phyloP scores from a whole-genome alignment of 495 filamentous ascomycete genomes.

The Rhypophila decipiens region DNA sequence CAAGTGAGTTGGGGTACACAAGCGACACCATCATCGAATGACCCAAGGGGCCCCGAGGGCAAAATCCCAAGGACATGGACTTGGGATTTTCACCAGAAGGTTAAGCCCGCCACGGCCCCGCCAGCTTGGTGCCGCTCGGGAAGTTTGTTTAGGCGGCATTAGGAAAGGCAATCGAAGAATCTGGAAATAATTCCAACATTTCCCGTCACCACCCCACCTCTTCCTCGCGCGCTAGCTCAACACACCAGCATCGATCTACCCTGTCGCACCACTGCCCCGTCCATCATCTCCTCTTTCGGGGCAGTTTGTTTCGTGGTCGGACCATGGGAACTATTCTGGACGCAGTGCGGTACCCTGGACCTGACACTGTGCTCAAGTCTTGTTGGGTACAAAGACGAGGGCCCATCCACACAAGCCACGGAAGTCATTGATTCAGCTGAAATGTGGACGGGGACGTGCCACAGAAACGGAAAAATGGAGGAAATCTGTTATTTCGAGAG shows the following conservation, averaged over 20 bases:
- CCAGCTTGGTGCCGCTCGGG: slow-evolving; percentile 17
- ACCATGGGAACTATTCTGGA: slow-evolving; percentile 2
- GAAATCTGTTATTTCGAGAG: too few species aligned
- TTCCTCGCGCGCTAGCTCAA: slow-evolving; percentile 7
- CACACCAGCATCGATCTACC: slow-evolving; percentile 8
- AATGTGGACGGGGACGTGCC: too few species aligned
- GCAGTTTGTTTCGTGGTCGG: neutral
- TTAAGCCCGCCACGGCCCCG: slow-evolving; percentile 24
- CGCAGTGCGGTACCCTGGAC: neutral
- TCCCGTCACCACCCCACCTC: slow-evolving; percentile 6
- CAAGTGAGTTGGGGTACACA: too few species aligned
- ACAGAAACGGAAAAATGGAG: too few species aligned
- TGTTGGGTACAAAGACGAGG: neutral
- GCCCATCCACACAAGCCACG: too few species aligned
- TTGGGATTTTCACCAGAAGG: slow-evolving; percentile 24
- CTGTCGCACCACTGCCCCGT: slow-evolving; percentile 2
- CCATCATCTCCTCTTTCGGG: neutral
- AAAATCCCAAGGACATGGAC: slow-evolving; percentile 29
- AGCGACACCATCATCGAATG: slow-evolving; percentile 8
- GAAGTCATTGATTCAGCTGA: too few species aligned
- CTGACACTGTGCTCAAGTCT: neutral
- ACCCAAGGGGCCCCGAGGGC: slow-evolving; percentile 8
- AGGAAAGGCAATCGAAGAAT: slow-evolving; percentile 19
- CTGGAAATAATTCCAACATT: slow-evolving; percentile 11
- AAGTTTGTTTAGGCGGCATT: slow-evolving; percentile 17